Conservation (phyloP, 2,329 filamentous ascomycete species). For the Nothophoma quercina region DNA sequence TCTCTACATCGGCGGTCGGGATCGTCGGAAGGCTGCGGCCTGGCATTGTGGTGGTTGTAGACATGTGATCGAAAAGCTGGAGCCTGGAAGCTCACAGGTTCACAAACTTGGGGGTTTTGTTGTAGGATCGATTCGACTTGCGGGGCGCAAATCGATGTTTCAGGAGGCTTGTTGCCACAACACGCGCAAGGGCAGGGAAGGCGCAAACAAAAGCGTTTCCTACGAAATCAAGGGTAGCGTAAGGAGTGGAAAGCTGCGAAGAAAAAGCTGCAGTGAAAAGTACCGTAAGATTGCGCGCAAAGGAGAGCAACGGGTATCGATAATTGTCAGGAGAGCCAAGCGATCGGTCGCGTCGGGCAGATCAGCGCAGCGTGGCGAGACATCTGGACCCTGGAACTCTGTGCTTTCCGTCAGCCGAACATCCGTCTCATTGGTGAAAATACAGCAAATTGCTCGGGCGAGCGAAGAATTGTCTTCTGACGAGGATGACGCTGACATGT, state of each 20-base stretch:
- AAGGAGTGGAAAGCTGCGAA: constrained; percentile 6
- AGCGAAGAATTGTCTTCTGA: not conserved
- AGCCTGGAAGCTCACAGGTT: not conserved
- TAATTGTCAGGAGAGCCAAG: constrained; percentile 22
- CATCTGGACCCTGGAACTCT: constrained; percentile 10
- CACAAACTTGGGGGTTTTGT: not conserved
- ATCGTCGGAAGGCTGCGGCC: constrained; percentile 83
- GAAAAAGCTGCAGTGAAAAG: constrained; percentile 4
- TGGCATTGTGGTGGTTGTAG: constrained; percentile 70
- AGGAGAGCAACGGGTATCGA: constrained; percentile 9
- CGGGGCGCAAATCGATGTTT: not conserved
- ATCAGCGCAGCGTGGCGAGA: constrained; percentile 22
- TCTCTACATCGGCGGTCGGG: constrained; percentile 78
- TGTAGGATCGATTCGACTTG: not conserved
- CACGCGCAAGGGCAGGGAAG: not conserved
- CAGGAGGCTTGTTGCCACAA: not conserved
- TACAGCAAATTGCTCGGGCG: not conserved
- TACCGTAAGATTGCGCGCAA: constrained; percentile 15
- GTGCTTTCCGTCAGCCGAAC: constrained; percentile 10
- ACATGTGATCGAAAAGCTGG: constrained; percentile 16
- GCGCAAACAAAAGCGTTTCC: not conserved
- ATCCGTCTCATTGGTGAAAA: constrained; percentile 2
- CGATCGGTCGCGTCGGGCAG: constrained; percentile 16
- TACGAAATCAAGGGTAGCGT: not conserved
- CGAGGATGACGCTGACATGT: not conserved